phyloP scores from a whole-genome alignment of 768 basidiomycete species.

The Xerocomellus intermedius region DNA sequence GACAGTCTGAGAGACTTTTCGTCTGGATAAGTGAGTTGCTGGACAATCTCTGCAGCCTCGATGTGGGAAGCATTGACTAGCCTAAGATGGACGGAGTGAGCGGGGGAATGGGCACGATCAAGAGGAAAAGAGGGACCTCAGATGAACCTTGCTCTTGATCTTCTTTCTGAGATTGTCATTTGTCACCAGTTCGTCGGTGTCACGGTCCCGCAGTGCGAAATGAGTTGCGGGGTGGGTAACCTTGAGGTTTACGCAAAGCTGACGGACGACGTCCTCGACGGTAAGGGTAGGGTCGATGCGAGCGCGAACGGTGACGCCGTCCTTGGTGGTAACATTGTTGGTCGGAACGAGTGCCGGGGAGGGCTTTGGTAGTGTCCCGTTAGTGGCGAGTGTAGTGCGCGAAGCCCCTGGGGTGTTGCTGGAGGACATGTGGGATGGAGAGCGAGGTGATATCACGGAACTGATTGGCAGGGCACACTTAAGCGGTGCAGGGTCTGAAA shows the following conservation, averaged over 20 bases:
- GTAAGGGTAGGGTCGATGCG: conserved; percentile 83
- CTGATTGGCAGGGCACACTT: not conserved
- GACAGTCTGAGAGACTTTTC: conserved; percentile 63
- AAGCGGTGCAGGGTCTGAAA: conserved; percentile 1
- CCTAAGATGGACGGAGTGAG: conserved; percentile 36
- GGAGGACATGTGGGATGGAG: conserved; percentile 21
- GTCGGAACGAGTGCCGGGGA: conserved; percentile 64
- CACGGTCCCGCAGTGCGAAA: conserved; percentile 75
- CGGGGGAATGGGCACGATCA: not conserved
- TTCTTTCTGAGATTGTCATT: conserved; percentile 83
- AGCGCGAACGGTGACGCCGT: conserved; percentile 73
- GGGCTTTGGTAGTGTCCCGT: conserved; percentile 40
- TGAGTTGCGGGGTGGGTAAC: conserved; percentile 69
- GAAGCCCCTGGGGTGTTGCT: conserved; percentile 31
- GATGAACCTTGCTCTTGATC: conserved; percentile 72
- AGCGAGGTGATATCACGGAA: no score
- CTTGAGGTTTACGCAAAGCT: conserved; percentile 78
- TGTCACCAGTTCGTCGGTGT: conserved; percentile 79
- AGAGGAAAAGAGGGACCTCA: conserved; percentile 55
- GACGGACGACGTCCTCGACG: conserved; percentile 81
- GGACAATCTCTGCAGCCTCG: conserved; percentile 74
- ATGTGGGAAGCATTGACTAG: conserved; percentile 77
- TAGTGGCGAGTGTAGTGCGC: conserved; percentile 25
- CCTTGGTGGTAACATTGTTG: conserved; percentile 77
- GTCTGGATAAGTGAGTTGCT: conserved; percentile 61